A percentile compares a stretch with the other conserved stretches of the same genome.
phyloP scores from a whole-genome alignment of 2,329 filamentous ascomycete genomes.

The Pseudogymnoascus sp. region DNA sequence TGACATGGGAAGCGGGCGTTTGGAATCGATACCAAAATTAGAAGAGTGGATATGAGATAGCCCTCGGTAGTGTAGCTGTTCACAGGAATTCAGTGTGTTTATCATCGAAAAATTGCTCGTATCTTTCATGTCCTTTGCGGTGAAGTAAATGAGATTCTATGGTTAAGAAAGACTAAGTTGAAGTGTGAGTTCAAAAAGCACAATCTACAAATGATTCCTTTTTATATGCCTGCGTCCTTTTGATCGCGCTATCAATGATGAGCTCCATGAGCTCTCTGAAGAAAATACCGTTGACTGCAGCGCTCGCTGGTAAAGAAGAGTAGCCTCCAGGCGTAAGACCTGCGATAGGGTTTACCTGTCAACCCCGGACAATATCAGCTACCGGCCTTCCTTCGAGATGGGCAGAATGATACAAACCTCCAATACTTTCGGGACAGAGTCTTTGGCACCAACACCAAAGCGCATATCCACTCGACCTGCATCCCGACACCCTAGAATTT shows the following conservation, averaged over 20 bases:
- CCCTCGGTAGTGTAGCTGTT: neutral
- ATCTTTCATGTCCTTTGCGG: no score
- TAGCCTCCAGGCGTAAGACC: neutral
- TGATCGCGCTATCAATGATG: neutral
- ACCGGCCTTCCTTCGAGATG: no score
- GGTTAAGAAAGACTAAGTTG: neutral
- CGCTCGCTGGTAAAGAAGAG: neutral
- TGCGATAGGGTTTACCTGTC: neutral
- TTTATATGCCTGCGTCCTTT: neutral
- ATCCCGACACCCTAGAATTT: no score
- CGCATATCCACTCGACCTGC: no score
- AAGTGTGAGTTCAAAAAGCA: neutral
- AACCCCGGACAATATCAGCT: no score
- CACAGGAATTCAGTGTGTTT: no score
- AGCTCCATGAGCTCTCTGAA: neutral
- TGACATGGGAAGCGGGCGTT: neutral
- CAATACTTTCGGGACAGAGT: no score
- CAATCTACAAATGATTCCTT: neutral
- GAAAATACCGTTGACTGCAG: neutral
- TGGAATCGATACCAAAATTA: neutral
- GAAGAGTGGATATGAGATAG: neutral
- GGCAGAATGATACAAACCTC: no score
- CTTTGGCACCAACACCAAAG: no score
- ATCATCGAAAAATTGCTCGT: no score
- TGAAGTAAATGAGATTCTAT: no score